Percentiles rank a stretch among this genome's conserved stretches.
These are phyloP conservation scores for Trypethelium eluteriae DNA, from an alignment of 495 filamentous ascomycete genomes.

Conservation along the genomic window DNA sequence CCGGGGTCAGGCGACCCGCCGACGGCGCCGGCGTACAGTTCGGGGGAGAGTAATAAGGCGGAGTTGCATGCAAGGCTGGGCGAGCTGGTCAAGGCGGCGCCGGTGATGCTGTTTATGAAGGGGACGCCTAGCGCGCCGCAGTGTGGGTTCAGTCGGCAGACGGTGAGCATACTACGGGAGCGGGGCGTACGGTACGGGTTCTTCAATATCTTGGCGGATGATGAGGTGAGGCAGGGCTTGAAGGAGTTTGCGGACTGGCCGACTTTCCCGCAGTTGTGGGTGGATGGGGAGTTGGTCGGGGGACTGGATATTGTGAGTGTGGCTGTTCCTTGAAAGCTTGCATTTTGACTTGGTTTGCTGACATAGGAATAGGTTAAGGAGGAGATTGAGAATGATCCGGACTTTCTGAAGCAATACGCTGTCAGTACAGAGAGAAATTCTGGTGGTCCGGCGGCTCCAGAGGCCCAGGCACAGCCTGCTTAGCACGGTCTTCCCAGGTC, in stretches of 20 bases:
- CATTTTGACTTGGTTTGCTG: background rate
- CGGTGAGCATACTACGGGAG: conserved; percentile 79
- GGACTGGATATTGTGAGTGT: conserved; percentile 91
- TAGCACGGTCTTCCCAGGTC: background rate
- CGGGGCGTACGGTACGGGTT: conserved; percentile 90
- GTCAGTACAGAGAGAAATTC: conserved; percentile 32
- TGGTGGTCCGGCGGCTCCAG: conserved; percentile 15
- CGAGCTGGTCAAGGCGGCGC: conserved; percentile 83
- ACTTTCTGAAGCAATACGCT: conserved; percentile 66
- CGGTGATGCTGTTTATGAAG: conserved; percentile 96
- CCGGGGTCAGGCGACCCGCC: conserved; percentile 42
- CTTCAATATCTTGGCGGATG: conserved; percentile 97
- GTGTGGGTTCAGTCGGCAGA: conserved; percentile 88
- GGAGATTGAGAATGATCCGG: conserved; percentile 55
- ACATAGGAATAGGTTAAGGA: conserved; percentile 45
- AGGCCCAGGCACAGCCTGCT: conserved; percentile 14
- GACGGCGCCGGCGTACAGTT: conserved; percentile 43
- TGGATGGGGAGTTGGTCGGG: conserved; percentile 75
- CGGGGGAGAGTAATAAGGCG: conserved; percentile 56
- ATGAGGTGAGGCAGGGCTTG: conserved; percentile 90
- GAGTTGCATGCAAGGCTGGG: conserved; percentile 67
- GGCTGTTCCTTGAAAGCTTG: too few relatives aligned
- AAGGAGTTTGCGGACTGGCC: conserved; percentile 97
- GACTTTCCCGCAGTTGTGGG: conserved; percentile 87
- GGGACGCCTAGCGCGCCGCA: conserved; percentile 85